These are phyloP conservation scores for Aurantiochytrium sp. DNA, from an alignment of 108 stramenopile genomes.

Conservation along the genomic window DNA sequence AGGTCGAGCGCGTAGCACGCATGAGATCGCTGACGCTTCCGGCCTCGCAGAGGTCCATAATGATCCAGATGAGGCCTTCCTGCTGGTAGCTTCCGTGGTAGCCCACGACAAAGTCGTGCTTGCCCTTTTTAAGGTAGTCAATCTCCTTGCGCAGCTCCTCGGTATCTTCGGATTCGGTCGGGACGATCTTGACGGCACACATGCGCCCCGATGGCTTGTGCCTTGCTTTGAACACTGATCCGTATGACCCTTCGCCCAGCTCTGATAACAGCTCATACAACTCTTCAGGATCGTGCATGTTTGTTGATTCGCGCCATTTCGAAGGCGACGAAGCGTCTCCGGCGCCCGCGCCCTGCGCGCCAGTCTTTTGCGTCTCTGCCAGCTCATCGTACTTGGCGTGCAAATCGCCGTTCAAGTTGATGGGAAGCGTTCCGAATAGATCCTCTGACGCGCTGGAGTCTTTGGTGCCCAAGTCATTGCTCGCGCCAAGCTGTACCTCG, in stretches of 20 bases:
- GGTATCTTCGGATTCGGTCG: slow-evolving; percentile 42
- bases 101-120: slow-evolving; percentile 74
- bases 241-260: background rate
- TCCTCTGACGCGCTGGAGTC: too few species aligned
- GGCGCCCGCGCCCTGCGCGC: too few species aligned
- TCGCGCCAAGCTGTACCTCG: too few species aligned
- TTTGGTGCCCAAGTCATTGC: too few species aligned
- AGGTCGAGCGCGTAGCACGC: slow-evolving; percentile 55
- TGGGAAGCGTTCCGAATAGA: too few species aligned
- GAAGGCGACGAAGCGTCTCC: too few species aligned
- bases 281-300: background rate
- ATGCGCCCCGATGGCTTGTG: background rate
- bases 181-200: slow-evolving; percentile 4
- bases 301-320: background rate
- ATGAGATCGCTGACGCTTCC: slow-evolving; percentile 74
- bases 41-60: slow-evolving; percentile 84
- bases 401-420: too few species aligned
- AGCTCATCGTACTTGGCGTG: too few species aligned
- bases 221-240: background rate
- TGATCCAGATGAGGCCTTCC: slow-evolving; percentile 48
- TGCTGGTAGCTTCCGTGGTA: slow-evolving; percentile 72
- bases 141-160: slow-evolving; percentile 82
- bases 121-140: slow-evolving; percentile 72
- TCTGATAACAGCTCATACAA: background rate
- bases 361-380: too few species aligned